Conservation (phyloP, 1,139 yeast species). For the Entelexis paramagnoliae region DNA sequence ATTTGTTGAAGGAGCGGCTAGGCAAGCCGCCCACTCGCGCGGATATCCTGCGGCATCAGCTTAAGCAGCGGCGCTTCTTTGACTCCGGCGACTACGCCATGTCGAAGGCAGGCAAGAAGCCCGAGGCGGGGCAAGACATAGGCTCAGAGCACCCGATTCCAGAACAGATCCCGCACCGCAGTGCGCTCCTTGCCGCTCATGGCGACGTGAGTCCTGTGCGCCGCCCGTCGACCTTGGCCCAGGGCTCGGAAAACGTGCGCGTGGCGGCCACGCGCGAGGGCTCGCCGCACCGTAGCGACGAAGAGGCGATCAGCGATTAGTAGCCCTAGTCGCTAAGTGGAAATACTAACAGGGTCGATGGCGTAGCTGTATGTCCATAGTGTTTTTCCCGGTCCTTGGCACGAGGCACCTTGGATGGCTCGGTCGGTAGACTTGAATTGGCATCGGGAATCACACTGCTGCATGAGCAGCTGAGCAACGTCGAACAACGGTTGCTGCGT, state of each 20-base stretch:
- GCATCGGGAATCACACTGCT: too few relatives aligned
- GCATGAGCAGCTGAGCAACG: too few relatives aligned
- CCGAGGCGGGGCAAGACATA: slow-evolving; percentile 26
- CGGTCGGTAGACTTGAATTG: too few relatives aligned
- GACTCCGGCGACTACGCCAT: slow-evolving; percentile 97
- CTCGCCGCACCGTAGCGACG: slow-evolving; percentile 4
- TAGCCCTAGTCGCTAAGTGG: too few relatives aligned
- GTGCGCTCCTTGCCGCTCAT: slow-evolving; percentile 17
- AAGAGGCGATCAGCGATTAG: slow-evolving; percentile 4
- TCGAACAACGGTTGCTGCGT: too few relatives aligned
- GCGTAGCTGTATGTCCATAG: too few relatives aligned
- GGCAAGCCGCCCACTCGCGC: slow-evolving; percentile 83
- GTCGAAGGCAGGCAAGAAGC: slow-evolving; percentile 51
- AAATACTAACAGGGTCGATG: too few relatives aligned
- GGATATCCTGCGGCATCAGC: slow-evolving; percentile 66
- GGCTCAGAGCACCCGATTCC: slow-evolving; percentile 39
- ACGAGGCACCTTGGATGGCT: too few relatives aligned
- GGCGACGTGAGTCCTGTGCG: slow-evolving; percentile 23
- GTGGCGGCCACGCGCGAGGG: slow-evolving; percentile 13
- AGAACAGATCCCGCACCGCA: slow-evolving; percentile 34
- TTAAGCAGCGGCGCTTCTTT: slow-evolving; percentile 75
- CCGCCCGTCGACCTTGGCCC: slow-evolving; percentile 22
- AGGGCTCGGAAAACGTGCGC: slow-evolving; percentile 14
- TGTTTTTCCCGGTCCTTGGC: too few relatives aligned
- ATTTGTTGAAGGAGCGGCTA: slow-evolving; percentile 42